Evolutionary conservation across 2,329 filamentous ascomycete species (phyloP), one percentile per base, ranked within the genome.

Genomic region (Lomentospora prolificans): DNA sequence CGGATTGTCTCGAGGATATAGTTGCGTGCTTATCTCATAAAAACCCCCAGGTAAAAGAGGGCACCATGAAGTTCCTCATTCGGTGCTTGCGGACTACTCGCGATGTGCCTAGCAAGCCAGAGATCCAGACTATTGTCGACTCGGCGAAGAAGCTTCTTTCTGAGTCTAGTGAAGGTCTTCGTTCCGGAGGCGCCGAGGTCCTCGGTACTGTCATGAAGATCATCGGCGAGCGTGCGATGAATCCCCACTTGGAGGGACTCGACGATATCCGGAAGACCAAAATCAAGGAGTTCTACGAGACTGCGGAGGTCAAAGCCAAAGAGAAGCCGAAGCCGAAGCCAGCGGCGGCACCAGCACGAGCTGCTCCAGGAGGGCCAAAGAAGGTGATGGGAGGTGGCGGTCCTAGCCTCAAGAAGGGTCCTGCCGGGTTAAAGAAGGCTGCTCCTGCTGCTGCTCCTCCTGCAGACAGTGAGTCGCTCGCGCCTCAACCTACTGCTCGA

Each of bases 151-250:
- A 96, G 69, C 75, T 97, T 6, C 77, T 99, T 14, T 86, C 91
- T 0, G 94, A 99, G 67, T 92, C 89, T 0, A 91, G 85, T 62
- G 91, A 95, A 63, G 85, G 80, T 3, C 82, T 95, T 58, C 84
- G 94, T 70, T 86, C 92, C 51, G 90, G 90, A 28, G 94, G 91
- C 68, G 91, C 91, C 12, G 94, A 99, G 69, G 85, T 94, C 31
- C 75, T 99, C 3, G 94, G 95, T 60, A 96, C 91, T 0, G 71
- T 99, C 52, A 97, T 96, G 94, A 99, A 97, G 74, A 97, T 99
- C 56, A 89, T 97, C 74, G 92, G 94, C 44, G 95, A 99, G 70
- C 84, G 94, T 57, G 89, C 89, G 54, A 99, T 99, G 94, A 90
- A 87, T 46, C 87, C 89, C 7, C 88, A 95, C 67, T 74, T 99